Percentiles rank a stretch among this genome's conserved stretches.
Evolutionary conservation across 495 filamentous ascomycete species (phyloP).

Genomic region (Daldinia caldariorum): DNA sequence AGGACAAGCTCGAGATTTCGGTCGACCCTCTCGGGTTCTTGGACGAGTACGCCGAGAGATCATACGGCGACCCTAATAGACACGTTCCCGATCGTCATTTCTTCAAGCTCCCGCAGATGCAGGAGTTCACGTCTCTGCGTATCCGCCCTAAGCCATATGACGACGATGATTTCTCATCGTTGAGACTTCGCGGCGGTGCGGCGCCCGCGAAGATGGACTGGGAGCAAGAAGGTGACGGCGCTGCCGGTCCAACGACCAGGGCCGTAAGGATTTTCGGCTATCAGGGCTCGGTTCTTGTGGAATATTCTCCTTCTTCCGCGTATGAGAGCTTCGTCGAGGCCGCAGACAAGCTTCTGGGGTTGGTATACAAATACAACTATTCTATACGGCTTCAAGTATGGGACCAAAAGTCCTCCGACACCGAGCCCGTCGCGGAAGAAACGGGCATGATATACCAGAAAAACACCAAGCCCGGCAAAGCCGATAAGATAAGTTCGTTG

Average conservation of each 20-base stretch:
- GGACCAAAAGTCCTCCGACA: neutral
- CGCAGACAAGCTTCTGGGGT: conserved; percentile 23
- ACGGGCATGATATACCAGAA: conserved; percentile 22
- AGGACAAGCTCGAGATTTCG: neutral
- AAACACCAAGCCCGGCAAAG: neutral
- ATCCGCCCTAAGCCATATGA: conserved; percentile 13
- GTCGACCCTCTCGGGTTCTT: conserved; percentile 33
- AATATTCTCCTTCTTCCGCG: neutral
- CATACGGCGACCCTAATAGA: conserved; percentile 7
- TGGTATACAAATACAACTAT: conserved; percentile 18
- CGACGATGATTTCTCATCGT: neutral
- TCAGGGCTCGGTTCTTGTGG: conserved; percentile 14
- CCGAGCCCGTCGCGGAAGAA: neutral
- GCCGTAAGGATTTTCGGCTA: conserved; percentile 23
- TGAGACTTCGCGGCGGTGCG: conserved; percentile 35
- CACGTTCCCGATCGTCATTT: neutral
- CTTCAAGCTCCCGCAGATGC: neutral
- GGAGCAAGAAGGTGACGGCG: neutral
- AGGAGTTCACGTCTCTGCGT: conserved; percentile 22
- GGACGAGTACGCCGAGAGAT: conserved; percentile 20
- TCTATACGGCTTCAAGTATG: conserved; percentile 38
- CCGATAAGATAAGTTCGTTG: conserved; percentile 17
- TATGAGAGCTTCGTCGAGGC: conserved; percentile 14
- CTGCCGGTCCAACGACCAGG: too few relatives aligned
- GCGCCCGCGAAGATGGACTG: neutral